phyloP scores from a whole-genome alignment of 2,329 filamentous ascomycete genomes.

The Ophiostoma sp. region DNA sequence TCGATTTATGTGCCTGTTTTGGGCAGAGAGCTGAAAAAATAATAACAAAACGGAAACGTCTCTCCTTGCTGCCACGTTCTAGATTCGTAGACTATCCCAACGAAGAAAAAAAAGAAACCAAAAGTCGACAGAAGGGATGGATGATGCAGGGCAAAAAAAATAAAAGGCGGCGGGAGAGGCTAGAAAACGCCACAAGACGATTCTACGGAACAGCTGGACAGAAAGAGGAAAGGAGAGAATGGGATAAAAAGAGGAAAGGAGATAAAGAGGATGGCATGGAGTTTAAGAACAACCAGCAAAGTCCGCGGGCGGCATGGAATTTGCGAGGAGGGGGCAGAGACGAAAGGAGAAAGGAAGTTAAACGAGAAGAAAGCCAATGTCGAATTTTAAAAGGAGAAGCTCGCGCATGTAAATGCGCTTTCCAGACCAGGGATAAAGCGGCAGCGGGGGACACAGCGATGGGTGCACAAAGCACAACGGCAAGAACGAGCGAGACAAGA shows the following conservation, averaged over 20 bases:
- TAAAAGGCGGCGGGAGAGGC: neutral
- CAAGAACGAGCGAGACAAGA: conserved; percentile 7
- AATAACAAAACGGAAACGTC: neutral
- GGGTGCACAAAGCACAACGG: conserved; percentile 11
- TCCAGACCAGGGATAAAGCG: neutral
- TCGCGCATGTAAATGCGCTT: neutral
- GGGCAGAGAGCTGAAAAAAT: neutral
- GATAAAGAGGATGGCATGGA: neutral
- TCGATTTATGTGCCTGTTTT: neutral
- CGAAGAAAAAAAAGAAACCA: neutral
- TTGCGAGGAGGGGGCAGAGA: neutral
- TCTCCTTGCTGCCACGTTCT: neutral
- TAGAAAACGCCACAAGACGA: conserved; percentile 11
- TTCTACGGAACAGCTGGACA: neutral
- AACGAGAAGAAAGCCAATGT: neutral
- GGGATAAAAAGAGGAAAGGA: neutral
- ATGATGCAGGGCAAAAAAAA: neutral
- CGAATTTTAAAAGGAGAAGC: neutral
- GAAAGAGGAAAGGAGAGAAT: neutral
- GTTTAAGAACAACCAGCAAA: neutral
- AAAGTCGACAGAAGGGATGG: neutral
- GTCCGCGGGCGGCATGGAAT: neutral
- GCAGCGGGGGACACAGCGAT: neutral
- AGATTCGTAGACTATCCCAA: neutral
- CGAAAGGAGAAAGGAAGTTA: neutral